phyloP scores from a whole-genome alignment of 192 early-diverging fungal genomes.

The Mortierella antarctica region DNA sequence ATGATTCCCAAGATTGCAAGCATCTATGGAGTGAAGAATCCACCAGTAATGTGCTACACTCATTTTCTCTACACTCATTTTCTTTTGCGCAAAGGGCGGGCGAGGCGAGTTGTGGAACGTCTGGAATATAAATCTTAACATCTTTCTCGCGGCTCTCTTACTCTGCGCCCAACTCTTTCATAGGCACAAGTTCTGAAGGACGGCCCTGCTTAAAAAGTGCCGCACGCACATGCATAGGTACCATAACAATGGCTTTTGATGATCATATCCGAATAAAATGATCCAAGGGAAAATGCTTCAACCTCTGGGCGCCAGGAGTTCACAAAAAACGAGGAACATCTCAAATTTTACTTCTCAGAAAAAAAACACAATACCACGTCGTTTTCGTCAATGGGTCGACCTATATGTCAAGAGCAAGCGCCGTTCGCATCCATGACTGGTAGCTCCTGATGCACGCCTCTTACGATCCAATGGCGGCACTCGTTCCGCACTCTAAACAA shows the following conservation, averaged over 20 bases:
- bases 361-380: background rate
- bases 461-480: too few species aligned
- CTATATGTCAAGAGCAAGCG: too few species aligned
- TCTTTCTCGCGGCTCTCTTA: background rate
- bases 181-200: slow-evolving; percentile 32
- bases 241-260: background rate
- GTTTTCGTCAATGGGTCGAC: background rate
- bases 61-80: background rate
- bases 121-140: background rate
- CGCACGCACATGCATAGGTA: background rate
- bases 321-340: background rate
- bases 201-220: slow-evolving; percentile 21
- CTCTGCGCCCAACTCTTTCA: background rate
- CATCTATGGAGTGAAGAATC: slow-evolving; percentile 23
- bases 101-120: too few species aligned
- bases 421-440: too few species aligned
- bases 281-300: background rate
- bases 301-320: background rate
- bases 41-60: slow-evolving; percentile 15
- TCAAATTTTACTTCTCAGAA: background rate
- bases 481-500: slow-evolving; percentile 7
- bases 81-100: too few species aligned
- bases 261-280: background rate
- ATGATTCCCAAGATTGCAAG: slow-evolving; percentile 39
- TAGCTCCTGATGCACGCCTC: too few species aligned